Base-by-base conservation (phyloP, 352 stramenopile genomes). In the Stramenopiles sp. region DNA sequence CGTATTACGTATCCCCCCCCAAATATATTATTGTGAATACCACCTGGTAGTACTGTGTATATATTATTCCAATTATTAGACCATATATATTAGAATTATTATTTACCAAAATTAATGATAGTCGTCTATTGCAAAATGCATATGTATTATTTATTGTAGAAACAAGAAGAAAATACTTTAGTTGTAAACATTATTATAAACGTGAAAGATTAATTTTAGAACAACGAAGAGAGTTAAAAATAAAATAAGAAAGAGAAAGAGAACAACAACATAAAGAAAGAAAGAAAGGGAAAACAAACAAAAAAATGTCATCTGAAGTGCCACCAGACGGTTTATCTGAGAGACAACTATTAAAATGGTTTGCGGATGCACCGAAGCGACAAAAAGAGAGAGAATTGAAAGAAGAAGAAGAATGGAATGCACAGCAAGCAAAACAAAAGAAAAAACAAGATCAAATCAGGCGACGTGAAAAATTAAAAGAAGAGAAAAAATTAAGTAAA, bases 351-450 rank as follows among this genome's bases (percentile, higher is more conserved):
- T 23, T 69, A 23, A 27, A 20, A 69, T 69, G 53, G 53, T 69
- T 69, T 69, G 20, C 20, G 20, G 53, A 69, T 27, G 20, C 20
- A 13, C 13, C 81, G 29, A 89, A 89, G 78, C 90, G 90, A 84
- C 90, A 90, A 79, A 81, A 83, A 29, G 73, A 84, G 0, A 82
- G 85, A 1, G 87, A 81, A 53, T 86, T 69, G 82, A 74, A 81
- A 79, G 83, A 80, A 73, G 86, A 88, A 79, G 88, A 86, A 65
- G 92, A 91, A 81, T 87, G 88, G 0, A 85, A 86, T 6, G 86
- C 90, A 23, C 78, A 91, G 69, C 86, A 84, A 13, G 80, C 87
- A 1, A 86, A 0, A 82, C 87, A 6, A 84, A 84, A 77, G 89
- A 90, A 80, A 88, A 88, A 80, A 90, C 31, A 78, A 20, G 31